Evolutionary conservation across 176 grass and related monocot genomes (phyloP).

Genomic region (Bonia amplexicaulis): DNA sequence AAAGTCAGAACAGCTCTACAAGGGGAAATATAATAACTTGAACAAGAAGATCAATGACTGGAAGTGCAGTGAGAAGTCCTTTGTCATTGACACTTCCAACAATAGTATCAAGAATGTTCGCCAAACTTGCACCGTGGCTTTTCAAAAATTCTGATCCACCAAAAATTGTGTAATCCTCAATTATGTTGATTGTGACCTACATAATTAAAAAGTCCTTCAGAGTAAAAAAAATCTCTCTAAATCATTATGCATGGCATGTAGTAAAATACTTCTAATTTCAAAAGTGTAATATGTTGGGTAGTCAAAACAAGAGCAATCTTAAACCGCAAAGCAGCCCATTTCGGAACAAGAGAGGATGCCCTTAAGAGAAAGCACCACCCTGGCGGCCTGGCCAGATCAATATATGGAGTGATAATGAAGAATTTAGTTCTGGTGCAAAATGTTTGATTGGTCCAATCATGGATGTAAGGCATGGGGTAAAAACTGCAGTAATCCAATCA

Average conservation of each 20-base stretch:
- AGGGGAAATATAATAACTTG: slow-evolving; percentile 57
- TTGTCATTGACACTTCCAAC: slow-evolving; percentile 93
- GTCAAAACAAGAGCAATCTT: slow-evolving; percentile 8
- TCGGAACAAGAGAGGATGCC: background rate
- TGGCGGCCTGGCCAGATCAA: background rate
- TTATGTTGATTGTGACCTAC: slow-evolving; percentile 68
- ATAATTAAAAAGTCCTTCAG: slow-evolving; percentile 4
- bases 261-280: slow-evolving; percentile 1
- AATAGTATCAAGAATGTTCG: slow-evolving; percentile 75
- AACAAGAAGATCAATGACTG: slow-evolving; percentile 80
- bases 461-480: background rate
- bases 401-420: background rate
- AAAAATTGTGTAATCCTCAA: slow-evolving; percentile 92
- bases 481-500: background rate
- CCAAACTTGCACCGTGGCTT: slow-evolving; percentile 66
- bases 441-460: background rate
- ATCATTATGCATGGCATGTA: background rate
- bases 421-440: background rate
- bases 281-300: background rate
- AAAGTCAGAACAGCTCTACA: slow-evolving; percentile 5
- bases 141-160: slow-evolving; percentile 87
- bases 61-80: slow-evolving; percentile 68
- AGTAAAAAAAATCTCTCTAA: slow-evolving; percentile 22
- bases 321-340: background rate
- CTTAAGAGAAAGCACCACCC: background rate